phyloP scores from a whole-genome alignment of 768 basidiomycete genomes.

The Phanerochaete sordida region DNA sequence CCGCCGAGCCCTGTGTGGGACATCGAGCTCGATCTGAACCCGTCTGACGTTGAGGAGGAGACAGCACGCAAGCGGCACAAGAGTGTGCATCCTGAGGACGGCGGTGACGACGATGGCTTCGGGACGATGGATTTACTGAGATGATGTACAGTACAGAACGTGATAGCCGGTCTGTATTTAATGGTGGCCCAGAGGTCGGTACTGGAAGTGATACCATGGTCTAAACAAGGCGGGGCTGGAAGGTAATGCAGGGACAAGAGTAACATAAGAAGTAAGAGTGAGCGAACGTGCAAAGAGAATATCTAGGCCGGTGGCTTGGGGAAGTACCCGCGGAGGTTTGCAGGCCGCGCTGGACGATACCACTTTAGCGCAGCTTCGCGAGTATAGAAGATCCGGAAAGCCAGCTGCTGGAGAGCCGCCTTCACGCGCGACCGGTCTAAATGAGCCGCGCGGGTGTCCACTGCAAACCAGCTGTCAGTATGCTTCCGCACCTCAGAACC shows the following conservation, averaged over 20 bases:
- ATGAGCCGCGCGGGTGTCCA: constrained; percentile 70
- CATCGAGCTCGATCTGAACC: constrained; percentile 57
- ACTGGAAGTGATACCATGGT: background rate
- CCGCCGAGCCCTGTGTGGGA: constrained; percentile 65
- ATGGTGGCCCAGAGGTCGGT: background rate
- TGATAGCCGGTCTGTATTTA: background rate
- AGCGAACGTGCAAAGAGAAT: no score
- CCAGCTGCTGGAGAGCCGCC: constrained; percentile 59
- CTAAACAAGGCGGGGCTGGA: background rate
- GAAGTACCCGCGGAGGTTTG: constrained; percentile 1
- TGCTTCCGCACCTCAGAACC: background rate
- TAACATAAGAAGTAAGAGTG: background rate
- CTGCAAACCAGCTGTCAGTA: constrained; percentile 29
- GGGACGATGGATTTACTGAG: background rate
- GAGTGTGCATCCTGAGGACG: background rate
- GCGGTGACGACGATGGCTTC: background rate
- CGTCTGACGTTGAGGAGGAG: constrained; percentile 11
- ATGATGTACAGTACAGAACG: background rate
- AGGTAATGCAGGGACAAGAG: background rate
- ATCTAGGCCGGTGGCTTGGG: background rate
- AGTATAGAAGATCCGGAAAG: constrained; percentile 63
- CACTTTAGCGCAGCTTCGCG: constrained; percentile 33
- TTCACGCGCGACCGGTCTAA: constrained; percentile 76
- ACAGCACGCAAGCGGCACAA: constrained; percentile 2
- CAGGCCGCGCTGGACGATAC: constrained; percentile 11